Evolutionary conservation across 106 monocot genomes (phyloP), one percentile per base, ranked within the genome.

Genomic region (Gastrodia elata): DNA sequence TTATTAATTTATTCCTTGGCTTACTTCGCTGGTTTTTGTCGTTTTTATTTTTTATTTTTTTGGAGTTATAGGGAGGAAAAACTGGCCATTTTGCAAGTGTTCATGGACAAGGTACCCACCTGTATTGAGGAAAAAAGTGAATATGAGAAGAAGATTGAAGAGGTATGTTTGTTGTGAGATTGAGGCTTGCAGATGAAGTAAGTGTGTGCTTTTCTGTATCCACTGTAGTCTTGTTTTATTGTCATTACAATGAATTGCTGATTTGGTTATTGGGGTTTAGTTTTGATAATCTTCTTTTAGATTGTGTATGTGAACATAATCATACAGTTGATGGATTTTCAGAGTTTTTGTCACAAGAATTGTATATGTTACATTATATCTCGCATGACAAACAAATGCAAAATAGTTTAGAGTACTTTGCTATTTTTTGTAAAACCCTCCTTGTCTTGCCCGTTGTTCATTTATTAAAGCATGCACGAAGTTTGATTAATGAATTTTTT

Each of bases 1-100:
- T 61, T 32, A 3, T n/a, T 61, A 33, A 61, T 61, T n/a, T n/a
- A n/a, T n/a, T n/a, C n/a, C n/a, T n/a, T n/a, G n/a, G n/a, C n/a
- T n/a, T n/a, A n/a, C n/a, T n/a, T n/a, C n/a, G 32, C 27, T 61
- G 10, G 11, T 5, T 32, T 61, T 61, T 61, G 3, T 27, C 25
- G 1, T 40, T 5, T 0, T 40, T 69, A 25, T 39, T 69, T 8
- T 38, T 38, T 38, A 9, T 68, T 39, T 24, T 38, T 9, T 40
- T 69, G 2, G 38, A 69, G 13, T 32, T 69, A 22, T 41, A 69
- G 69, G 40, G 69, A 69, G 40, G 69, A 69, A 69, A 69, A 69
- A 10, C 69, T 69, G 39, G 11, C 24, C 26, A 26, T 22, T 69
- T 26, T 69, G 69, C 69, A 69, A 69, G 18, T 40, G 38, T 35